Base-by-base conservation (phyloP, 345 rosid genomes). In the Cochlearia excelsa region DNA sequence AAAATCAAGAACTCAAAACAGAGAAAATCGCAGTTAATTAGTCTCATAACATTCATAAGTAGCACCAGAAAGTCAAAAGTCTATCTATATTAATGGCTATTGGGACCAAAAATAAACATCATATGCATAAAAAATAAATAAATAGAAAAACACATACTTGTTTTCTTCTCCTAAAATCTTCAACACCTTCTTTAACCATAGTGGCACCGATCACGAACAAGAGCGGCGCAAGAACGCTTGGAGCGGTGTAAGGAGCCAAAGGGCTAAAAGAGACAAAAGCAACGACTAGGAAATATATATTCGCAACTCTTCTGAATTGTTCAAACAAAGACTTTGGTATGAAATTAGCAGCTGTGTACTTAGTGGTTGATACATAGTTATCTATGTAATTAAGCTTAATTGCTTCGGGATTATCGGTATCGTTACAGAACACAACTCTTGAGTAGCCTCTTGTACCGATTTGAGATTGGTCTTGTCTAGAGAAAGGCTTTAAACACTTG, bases 301-400 rank as follows among this genome's bases (percentile, higher is more conserved):
- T 92, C 28, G 96, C 98, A 52, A 92, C 96, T 80, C 98, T 80
- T 78, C 98, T 82, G 64, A 92, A 92, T 71, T 92, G 96, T 80
- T 92, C 98, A 75, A 88, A 88, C 81, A 92, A 71, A 9, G 98
- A 86, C 87, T 92, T 92, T 30, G 98, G 98, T 52, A 92, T 63
- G 71, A 92, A 92, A 73, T 83, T 88, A 59, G 70, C 69, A 0
- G 67, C 70, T 0, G 95, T 84, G 63, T 92, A 92, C 78, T 88
- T 92, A 8, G 96, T 88, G 2, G 90, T 86, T 9, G 95, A 83
- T 5, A 92, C 96, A 69, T 92, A 88, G 66, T 92, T 92, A 3
- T 85, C 90, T 68, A 52, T 71, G 72, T 92, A 92, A 51, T 82
- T 81, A n/a, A 78, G 71, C 47, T 46, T 59, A 54, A 82, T 30